phyloP scores from a whole-genome alignment of 2,329 filamentous ascomycete genomes.

The Ascochyta viciae-villosae region DNA sequence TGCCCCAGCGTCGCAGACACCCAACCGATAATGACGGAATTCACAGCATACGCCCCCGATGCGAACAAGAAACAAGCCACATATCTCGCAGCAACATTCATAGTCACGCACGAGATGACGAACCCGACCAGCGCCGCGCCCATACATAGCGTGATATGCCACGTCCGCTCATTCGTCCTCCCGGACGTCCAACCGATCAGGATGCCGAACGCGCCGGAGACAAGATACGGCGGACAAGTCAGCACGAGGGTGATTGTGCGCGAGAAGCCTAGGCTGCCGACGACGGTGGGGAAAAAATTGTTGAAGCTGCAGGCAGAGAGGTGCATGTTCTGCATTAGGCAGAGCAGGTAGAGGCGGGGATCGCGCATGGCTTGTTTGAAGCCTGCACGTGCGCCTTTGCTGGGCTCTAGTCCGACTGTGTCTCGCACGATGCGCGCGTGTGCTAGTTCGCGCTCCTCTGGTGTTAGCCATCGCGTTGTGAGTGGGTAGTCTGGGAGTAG shows the following conservation, averaged over 20 bases:
- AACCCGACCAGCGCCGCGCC: slow-evolving; percentile 48
- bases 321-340: slow-evolving; percentile 63
- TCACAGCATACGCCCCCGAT: slow-evolving; percentile 30
- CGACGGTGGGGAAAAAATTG: slow-evolving; percentile 6
- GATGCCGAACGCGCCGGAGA: slow-evolving; percentile 38
- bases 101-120: slow-evolving; percentile 43
- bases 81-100: slow-evolving; percentile 45
- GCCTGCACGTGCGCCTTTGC: slow-evolving; percentile 55
- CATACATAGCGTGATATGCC: slow-evolving; percentile 50
- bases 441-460: slow-evolving; percentile 52
- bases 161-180: slow-evolving; percentile 50
- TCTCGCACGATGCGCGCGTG: slow-evolving; percentile 51
- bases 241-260: slow-evolving; percentile 60
- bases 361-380: slow-evolving; percentile 59
- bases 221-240: slow-evolving; percentile 44
- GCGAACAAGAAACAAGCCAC: slow-evolving; percentile 37
- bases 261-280: slow-evolving; percentile 52
- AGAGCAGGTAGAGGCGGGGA: slow-evolving; percentile 61
- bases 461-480: slow-evolving; percentile 54
- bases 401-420: slow-evolving; percentile 55
- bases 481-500: slow-evolving; percentile 50
- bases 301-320: slow-evolving; percentile 57
- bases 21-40: slow-evolving; percentile 50
- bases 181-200: slow-evolving; percentile 45
- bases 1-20: slow-evolving; percentile 51